phyloP scores from a whole-genome alignment of 1,284 basidiomycete species.

The Cryptococcus sp. region DNA sequence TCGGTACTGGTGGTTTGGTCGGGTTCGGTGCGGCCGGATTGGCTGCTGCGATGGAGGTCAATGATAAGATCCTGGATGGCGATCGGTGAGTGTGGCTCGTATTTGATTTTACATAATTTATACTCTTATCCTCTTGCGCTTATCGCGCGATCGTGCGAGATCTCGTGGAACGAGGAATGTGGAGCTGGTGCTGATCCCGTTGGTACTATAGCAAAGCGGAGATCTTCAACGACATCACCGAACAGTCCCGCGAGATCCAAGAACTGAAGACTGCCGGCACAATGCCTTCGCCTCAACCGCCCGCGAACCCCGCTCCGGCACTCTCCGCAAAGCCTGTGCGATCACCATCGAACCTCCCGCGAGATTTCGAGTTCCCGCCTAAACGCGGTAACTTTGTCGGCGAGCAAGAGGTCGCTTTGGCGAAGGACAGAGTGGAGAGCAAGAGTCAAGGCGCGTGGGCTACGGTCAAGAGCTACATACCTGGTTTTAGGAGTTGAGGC shows the following conservation, averaged over 20 bases:
- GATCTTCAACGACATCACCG: constrained; percentile 21
- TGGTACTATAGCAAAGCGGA: constrained; percentile 13
- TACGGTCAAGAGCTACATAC: constrained; percentile 16
- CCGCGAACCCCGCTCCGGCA: background rate
- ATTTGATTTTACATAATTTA: no score
- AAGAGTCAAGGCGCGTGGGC: constrained; percentile 16
- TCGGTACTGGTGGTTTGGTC: constrained; percentile 18
- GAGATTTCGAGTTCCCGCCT: constrained; percentile 21
- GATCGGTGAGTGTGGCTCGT: constrained; percentile 14
- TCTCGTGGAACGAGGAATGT: no score
- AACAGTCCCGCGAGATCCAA: constrained; percentile 17
- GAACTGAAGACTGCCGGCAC: constrained; percentile 4
- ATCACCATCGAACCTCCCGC: constrained; percentile 12
- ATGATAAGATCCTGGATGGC: constrained; percentile 24
- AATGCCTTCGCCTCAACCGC: background rate
- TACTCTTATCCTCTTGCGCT: no score
- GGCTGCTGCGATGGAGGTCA: constrained; percentile 26
- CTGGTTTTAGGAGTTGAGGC: background rate
- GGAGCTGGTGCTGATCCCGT: no score
- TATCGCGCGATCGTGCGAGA: background rate
- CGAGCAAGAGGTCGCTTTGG: background rate
- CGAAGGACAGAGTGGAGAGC: constrained; percentile 6
- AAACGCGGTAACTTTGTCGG: constrained; percentile 5
- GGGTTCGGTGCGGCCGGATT: constrained; percentile 23
- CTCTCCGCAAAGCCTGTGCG: constrained; percentile 12